Conservation (phyloP, 306 rosid species). For the Myrica gale region DNA sequence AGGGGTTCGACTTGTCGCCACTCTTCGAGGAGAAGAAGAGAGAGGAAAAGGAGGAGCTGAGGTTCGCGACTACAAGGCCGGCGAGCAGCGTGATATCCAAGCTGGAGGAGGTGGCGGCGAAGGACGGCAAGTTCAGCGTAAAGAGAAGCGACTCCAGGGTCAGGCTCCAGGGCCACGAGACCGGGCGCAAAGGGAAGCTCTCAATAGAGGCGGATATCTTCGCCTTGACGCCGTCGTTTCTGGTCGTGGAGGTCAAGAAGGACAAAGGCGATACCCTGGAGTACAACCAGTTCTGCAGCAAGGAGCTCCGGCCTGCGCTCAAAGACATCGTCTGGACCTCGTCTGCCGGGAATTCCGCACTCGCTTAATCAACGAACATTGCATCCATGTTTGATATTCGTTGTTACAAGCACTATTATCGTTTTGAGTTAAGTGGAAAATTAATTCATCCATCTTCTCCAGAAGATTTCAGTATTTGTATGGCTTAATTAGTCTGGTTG, state of each 20-base stretch:
- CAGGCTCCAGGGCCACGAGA: constrained; percentile 61
- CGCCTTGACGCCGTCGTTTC: constrained; percentile 67
- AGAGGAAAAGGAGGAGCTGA: constrained; percentile 77
- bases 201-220: constrained; percentile 78
- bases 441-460: too few relatives aligned
- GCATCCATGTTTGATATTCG: background rate
- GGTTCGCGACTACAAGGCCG: constrained; percentile 76
- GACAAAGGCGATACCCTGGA: constrained; percentile 78
- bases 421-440: constrained; percentile 14
- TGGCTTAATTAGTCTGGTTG: background rate
- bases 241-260: constrained; percentile 93
- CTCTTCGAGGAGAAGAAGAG: constrained; percentile 79
- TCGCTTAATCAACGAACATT: constrained; percentile 21
- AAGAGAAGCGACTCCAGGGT: constrained; percentile 73
- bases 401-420: background rate
- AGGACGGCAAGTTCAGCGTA: constrained; percentile 59
- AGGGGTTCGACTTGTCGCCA: constrained; percentile 85
- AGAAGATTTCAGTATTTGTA: background rate
- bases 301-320: constrained; percentile 90
- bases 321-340: constrained; percentile 83
- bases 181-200: constrained; percentile 79
- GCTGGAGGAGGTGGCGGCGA: constrained; percentile 80
- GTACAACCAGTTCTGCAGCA: constrained; percentile 86
- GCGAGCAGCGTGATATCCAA: constrained; percentile 84
- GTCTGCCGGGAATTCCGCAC: constrained; percentile 38